Base-by-base conservation (phyloP, 192 early-diverging fungal species). In the Glomus cerebriforme region DNA sequence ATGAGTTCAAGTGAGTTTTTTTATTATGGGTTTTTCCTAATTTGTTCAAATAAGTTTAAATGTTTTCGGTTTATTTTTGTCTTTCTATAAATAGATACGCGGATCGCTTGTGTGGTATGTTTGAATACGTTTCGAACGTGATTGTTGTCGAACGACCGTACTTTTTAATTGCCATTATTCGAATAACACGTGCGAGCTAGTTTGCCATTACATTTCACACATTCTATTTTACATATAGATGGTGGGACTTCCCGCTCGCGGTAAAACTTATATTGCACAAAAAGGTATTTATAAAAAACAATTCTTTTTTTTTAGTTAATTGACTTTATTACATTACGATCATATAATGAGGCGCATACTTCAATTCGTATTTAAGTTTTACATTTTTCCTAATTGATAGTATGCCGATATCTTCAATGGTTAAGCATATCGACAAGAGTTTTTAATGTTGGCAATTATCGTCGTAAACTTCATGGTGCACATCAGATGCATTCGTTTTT, bases 381-480 rank as follows among this genome's bases (percentile, higher is more conserved):
- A 4, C 19, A 7, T 54, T 54, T n/a, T 66, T 32, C 26, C 19
- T 67, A 54, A 45, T 49, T 82, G 62, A 43, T 79, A 95, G 91
- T 95, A 29, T 92, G 95, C 74, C 93, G 97, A 63, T 99, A 98
- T 85, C 88, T 99, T 64, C 90, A 90, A 59, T 99, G 98, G 98
- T 87, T 99, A 54, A 95, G 98, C 12, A 93, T 99, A 78, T 92
- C 90, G 22, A 92, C 95, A 65, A 91, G 93, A 80, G 96, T 99
- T 45, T 99, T 99, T 87, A 98, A 99, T 79, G 97, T 99, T 39
- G 98, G 96, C 65, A 95, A 99, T 83, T 99, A 99, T 86, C 93
- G 97, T n/a, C 89, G 97, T 59, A 91, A 95, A 77, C 83, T 95
- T 7, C 91, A 92, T 70, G 96, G 97, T 43, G 94, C 96, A 12